These are phyloP conservation scores for Neoarthrinium moseri DNA, from an alignment of 2,329 filamentous ascomycete genomes.

Conservation along the genomic window DNA sequence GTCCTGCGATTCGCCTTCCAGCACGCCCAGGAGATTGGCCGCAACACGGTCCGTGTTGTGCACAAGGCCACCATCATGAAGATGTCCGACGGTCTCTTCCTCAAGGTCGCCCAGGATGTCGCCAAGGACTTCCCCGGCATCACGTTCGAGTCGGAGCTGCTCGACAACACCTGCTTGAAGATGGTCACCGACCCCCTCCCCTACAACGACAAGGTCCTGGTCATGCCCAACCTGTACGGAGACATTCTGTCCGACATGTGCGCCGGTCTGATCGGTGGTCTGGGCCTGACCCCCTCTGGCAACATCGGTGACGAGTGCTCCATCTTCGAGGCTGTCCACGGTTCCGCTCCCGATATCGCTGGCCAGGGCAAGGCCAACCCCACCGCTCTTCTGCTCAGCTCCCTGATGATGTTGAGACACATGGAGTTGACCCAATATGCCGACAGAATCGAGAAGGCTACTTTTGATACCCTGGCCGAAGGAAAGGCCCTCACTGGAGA, in stretches of 20 bases:
- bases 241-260: constrained; percentile 99
- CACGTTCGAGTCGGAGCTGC: constrained; percentile 95
- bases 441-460: constrained; percentile 85
- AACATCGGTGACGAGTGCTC: constrained; percentile 99
- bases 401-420: constrained; percentile 99
- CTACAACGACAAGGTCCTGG: constrained; percentile 99
- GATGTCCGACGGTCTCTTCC: constrained; percentile 98
- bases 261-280: constrained; percentile 95
- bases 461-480: constrained; percentile 92
- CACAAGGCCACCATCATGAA: constrained; percentile 99
- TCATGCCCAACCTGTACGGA: constrained; percentile 98
- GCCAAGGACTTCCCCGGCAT: constrained; percentile 94
- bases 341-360: constrained; percentile 93
- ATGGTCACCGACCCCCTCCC: constrained; percentile 94
- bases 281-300: constrained; percentile 93
- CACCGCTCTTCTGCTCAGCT: constrained; percentile 89
- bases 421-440: constrained; percentile 90
- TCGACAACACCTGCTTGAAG: constrained; percentile 99
- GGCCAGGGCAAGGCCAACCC: constrained; percentile 97
- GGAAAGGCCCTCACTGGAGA: constrained; percentile 96
- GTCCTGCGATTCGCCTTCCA: constrained; percentile 98
- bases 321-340: constrained; percentile 99
- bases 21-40: constrained; percentile 89
- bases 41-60: constrained; percentile 94
- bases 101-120: constrained; percentile 80